Conservation (phyloP, 2,329 filamentous ascomycete genomes). For the Trichoderma arundinaceum region DNA sequence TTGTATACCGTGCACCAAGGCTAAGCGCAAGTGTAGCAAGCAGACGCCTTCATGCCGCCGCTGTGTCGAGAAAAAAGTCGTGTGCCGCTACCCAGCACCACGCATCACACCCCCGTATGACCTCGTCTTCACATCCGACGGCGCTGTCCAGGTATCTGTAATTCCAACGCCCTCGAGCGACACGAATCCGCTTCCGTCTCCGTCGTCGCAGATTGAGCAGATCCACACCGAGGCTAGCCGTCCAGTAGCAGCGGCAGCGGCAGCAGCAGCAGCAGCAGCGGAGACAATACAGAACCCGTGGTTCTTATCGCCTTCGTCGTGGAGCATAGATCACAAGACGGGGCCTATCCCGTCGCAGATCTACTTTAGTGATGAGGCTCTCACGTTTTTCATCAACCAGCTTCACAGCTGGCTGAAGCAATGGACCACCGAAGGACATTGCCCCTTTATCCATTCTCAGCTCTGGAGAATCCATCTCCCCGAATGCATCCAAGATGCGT, state of each 20-base stretch:
- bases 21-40: constrained; percentile 27
- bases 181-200: background rate
- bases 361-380: constrained; percentile 23
- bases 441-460: constrained; percentile 25
- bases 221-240: background rate
- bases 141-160: constrained; percentile 11
- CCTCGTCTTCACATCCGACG: constrained; percentile 20
- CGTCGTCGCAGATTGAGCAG: constrained; percentile 9
- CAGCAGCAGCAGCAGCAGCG: background rate
- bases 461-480: constrained; percentile 20
- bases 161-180: background rate
- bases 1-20: constrained; percentile 22
- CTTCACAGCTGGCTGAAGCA: constrained; percentile 22
- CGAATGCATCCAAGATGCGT: constrained; percentile 11
- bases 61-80: constrained; percentile 6
- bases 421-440: constrained; percentile 9
- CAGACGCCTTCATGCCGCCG: constrained; percentile 21
- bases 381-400: constrained; percentile 17
- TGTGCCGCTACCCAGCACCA: constrained; percentile 25
- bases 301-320: constrained; percentile 9
- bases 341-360: constrained; percentile 18
- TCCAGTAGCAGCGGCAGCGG: background rate
- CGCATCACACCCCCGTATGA: constrained; percentile 24
- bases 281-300: constrained; percentile 14
- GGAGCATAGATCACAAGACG: constrained; percentile 10